Evolutionary conservation across 2,329 filamentous ascomycete species (phyloP).

Genomic region (Clonostachys chloroleuca): DNA sequence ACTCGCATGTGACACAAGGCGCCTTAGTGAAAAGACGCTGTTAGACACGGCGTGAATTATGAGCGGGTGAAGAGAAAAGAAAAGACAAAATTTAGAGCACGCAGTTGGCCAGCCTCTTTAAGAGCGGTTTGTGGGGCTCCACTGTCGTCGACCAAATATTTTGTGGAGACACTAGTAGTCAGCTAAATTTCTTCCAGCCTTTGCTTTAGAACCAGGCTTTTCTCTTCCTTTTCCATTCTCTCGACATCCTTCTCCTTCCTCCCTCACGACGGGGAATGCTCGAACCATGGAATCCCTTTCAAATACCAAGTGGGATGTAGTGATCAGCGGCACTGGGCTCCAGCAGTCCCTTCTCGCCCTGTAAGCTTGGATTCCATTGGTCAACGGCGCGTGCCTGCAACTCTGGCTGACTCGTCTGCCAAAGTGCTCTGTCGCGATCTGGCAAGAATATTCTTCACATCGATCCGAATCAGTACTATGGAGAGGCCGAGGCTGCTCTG

Average conservation of each 20-base stretch:
- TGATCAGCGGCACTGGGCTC: constrained; percentile 75
- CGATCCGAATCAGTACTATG: constrained; percentile 85
- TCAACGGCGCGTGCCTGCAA: constrained; percentile 21
- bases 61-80: constrained; percentile 17
- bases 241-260: constrained; percentile 2
- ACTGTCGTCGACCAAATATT: constrained; percentile 1
- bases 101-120: neutral
- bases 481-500: constrained; percentile 78
- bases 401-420: constrained; percentile 11
- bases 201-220: neutral
- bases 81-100: constrained; percentile 19
- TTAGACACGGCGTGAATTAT: constrained; percentile 19
- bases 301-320: constrained; percentile 74
- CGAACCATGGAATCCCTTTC: constrained; percentile 65
- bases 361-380: constrained; percentile 45
- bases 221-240: constrained; percentile 1
- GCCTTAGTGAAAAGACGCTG: constrained; percentile 6
- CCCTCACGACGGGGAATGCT: neutral
- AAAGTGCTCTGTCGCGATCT: constrained; percentile 87
- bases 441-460: constrained; percentile 88
- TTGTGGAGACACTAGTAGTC: neutral
- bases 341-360: constrained; percentile 76
- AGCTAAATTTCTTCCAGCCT: too few species aligned
- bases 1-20: neutral
- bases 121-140: constrained; percentile 10